Base-by-base conservation (phyloP, 805 yeast species). In the Candida qinlingensis region DNA sequence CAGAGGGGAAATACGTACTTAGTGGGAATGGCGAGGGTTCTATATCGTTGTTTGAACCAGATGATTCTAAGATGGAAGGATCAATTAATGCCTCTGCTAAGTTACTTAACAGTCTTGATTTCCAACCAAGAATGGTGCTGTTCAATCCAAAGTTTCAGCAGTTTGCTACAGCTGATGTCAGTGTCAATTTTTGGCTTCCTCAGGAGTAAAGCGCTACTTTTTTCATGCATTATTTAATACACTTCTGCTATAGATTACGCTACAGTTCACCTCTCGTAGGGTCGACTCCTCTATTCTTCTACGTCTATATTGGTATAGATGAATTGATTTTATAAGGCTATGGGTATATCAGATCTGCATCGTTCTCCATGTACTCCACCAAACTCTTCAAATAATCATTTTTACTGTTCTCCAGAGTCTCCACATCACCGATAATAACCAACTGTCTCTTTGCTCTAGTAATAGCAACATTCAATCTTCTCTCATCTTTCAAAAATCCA, bases 381-480 rank as follows among this genome's bases (percentile, higher is more conserved):
- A 51, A 27, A 6, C 34, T 28, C 8, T 13, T 27, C 9, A 51
- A 38, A 38, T 48, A 51, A 4, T 12, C 5, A 13, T 46, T 47
- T 11, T 39, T 33, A 34, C 48, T 43, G 11, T 28, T 44, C 6
- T 43, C 35, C 11, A 90, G 62, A 2, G 88, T 76, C 57, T 87
- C 96, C 73, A 86, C 75, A 63, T 94, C 95, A 1, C 97, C 98
- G 45, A 94, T 70, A 1, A 92, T 77, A 59, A 94, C 87, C 6
- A 92, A 69, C 57, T 91, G 97, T 50, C 92, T 72, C 60, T 84
- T 82, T 5, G 96, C 87, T 55, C 99, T 74, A 0, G 98, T 91
- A 62, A 92, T 89, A 1, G 97, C 97, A 25, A 92, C 99, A 62
- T 92, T 92, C 41, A 91, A 71, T 56, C 99, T 76, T 59, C 94